Base-by-base conservation (phyloP, 2,329 filamentous ascomycete genomes). In the Elsinoe necatrix region DNA sequence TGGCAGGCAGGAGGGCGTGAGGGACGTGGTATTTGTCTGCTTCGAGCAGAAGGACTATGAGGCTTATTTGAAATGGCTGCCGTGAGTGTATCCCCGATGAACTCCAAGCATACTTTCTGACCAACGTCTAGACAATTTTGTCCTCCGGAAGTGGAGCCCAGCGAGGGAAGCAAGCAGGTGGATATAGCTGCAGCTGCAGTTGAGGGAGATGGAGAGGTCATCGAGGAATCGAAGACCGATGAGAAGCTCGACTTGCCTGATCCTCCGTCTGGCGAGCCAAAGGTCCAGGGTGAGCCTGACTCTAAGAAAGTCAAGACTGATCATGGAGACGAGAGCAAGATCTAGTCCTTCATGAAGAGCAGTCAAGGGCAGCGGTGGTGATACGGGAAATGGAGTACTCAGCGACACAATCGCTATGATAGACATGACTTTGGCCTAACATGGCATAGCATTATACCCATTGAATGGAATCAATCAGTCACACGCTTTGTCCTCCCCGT, bases 11-110 rank as follows among this genome's bases (percentile, higher is more conserved):
- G 65, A 67, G 20, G 79, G 76, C 63, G 69, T 96, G 27, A 81
- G 89, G 43, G 81, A 82, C 63, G 80, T 97, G 11, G 78, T 95
- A 16, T 95, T 97, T 72, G 91, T 91, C 66, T 87, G 84, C 14
- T 96, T 95, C 69, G 77, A 87, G 67, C 69, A 75, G 55, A 91
- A 91, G 71, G 91, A 97, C 64, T 81, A 86, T 58, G 71, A 74
- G 37, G 84, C 86, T 0, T 97, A 97, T 68, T 76, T 84, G 54
- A 63, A 79, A 21, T 72, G 77, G 34, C 71, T 95, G 9, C 87
- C 91, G 90, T 95, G 72, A 77, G 86, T 81, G 18, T 16, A n/a
- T 57, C 14, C 34, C 27, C 34, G 34, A 14, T 14, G 34, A 14
- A 37, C 9, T 37, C 5, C 34, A 37, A 12, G 34, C 14, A n/a